Base-by-base conservation (phyloP, 768 basidiomycete genomes). In the Favolaschia claudopus region DNA sequence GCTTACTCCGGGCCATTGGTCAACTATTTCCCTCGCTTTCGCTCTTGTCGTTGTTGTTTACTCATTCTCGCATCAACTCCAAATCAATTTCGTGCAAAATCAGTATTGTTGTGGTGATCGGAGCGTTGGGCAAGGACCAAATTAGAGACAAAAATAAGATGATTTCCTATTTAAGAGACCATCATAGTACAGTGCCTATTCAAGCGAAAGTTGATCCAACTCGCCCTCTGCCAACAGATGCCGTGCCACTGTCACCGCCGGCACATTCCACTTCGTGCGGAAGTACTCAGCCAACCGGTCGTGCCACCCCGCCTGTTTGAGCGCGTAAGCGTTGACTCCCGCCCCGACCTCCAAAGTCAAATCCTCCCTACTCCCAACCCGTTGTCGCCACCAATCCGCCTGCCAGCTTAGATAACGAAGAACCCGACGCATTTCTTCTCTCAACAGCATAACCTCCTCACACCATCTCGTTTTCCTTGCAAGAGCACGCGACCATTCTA, bases 401-500 rank as follows among this genome's bases (percentile, higher is more conserved):
- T 44, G 31, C 40, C 42, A 54, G 1, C 9, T 17, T 19, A 54
- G 25, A 17, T 44, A 44, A 8, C 53, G 17, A 40, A 54, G 10
- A 1, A 56, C 37, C n/a, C 52, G n/a, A 7, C 51, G 34, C 56
- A 64, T 64, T 43, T 67, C 65, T 19, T 60, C 65, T 12, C 52
- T 33, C 49, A 66, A 34, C 25, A 63, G 32, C n/a, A 32, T 8
- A 1, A 66, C 61, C 56, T 67, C 63, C 37, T 67, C 65, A 2
- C 19, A 29, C 65, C 65, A 66, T 5, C 50, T 37, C 20, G 28
- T 39, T 1, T 44, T 34, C 7, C 45, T 43, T 6, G 51, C 56
- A 1, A 19, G 39, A 10, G 63, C 55, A 19, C 55, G 37, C 15
- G 42, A 32, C 55, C 57, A 66, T 33, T 66, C 65, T 15, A 66